Conservation (phyloP, 768 basidiomycete genomes). For the Coprinopsis marcescibilis region DNA sequence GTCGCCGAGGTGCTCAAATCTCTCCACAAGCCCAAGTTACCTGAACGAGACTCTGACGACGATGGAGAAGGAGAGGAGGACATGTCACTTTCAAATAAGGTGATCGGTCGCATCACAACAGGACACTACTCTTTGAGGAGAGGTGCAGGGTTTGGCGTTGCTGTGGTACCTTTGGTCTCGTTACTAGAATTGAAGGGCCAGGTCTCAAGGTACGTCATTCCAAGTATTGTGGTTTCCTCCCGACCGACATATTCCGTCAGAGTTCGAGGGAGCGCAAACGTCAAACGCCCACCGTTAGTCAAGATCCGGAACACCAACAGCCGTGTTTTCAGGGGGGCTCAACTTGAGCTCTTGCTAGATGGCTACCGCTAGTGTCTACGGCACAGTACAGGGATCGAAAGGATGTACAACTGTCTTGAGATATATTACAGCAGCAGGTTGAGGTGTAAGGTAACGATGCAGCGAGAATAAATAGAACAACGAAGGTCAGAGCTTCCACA, state of each 20-base stretch:
- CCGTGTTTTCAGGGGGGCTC: slow-evolving; percentile 47
- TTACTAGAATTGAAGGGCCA: slow-evolving; percentile 50
- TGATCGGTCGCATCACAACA: slow-evolving; percentile 82
- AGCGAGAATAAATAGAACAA: slow-evolving; percentile 5
- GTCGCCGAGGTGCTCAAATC: slow-evolving; percentile 27
- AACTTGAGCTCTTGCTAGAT: slow-evolving; percentile 21
- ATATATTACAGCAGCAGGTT: slow-evolving; percentile 5
- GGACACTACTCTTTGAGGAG: slow-evolving; percentile 77
- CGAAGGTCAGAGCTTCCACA: slow-evolving; percentile 57
- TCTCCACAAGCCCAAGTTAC: slow-evolving; percentile 11
- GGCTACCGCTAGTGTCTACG: slow-evolving; percentile 2
- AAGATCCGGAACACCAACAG: slow-evolving; percentile 62
- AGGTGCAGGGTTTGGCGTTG: slow-evolving; percentile 76
- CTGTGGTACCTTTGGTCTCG: slow-evolving; percentile 54
- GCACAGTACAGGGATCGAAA: background rate
- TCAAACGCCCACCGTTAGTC: slow-evolving; percentile 37
- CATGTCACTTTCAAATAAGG: slow-evolving; percentile 32
- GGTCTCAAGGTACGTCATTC: slow-evolving; percentile 28
- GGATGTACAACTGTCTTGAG: slow-evolving; percentile 1
- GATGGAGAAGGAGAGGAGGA: slow-evolving; percentile 27
- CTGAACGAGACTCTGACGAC: slow-evolving; percentile 13
- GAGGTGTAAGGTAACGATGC: slow-evolving; percentile 7
- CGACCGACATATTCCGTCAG: slow-evolving; percentile 11
- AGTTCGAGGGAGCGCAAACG: slow-evolving; percentile 21
- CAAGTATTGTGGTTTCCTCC: background rate